Evolutionary conservation across 2,329 filamentous ascomycete species (phyloP), one percentile per base, ranked within the genome.

Genomic region (Xylaria hypoxylon): DNA sequence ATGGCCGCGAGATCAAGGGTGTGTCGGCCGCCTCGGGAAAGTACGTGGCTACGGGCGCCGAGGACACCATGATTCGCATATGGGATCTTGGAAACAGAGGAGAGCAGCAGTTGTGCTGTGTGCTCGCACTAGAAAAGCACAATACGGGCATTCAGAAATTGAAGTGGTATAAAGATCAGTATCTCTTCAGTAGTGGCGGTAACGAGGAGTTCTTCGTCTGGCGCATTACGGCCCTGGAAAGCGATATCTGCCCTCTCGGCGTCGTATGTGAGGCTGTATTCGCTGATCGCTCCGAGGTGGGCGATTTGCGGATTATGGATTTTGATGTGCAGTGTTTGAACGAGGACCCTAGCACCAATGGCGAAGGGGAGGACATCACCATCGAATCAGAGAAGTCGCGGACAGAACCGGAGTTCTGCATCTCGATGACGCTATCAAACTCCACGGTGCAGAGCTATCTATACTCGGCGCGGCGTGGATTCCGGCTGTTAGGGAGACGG

Each of bases 121-220:
- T 90, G 24, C 86, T 89, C 10, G 88, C 90, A 0, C 78, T 97
- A 22, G 90, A 93, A 70, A 88, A 87, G 61, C 96, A 99, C 76
- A 90, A 89, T 1, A 90, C 93, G 0, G 96, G 95, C 0, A 87
- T 98, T 7, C 95, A 97, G 77, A 86, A 90, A 68, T 81, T 97
- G 0, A 86, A 86, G 66, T 98, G 93, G 92, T 88, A 91, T 1
- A 85, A 87, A 52, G 87, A 90, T 2, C 78, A 82, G 1, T 91
- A 90, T 72, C 86, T 99, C 2, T 92, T 98, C 76, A 97, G 92
- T 70, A 94, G 93, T 73, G 93, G 88, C 5, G 96, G 94, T 0
- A 90, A 89, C 67, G 95, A 97, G 77, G 95, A 99, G 78, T 91
- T 98, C 69, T 95, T 90, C 72, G 86, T 94, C 11, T 99, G 96